Percentiles rank a stretch among this genome's conserved stretches.
Conservation (phyloP, 768 basidiomycete genomes). For the Panus rudis region DNA sequence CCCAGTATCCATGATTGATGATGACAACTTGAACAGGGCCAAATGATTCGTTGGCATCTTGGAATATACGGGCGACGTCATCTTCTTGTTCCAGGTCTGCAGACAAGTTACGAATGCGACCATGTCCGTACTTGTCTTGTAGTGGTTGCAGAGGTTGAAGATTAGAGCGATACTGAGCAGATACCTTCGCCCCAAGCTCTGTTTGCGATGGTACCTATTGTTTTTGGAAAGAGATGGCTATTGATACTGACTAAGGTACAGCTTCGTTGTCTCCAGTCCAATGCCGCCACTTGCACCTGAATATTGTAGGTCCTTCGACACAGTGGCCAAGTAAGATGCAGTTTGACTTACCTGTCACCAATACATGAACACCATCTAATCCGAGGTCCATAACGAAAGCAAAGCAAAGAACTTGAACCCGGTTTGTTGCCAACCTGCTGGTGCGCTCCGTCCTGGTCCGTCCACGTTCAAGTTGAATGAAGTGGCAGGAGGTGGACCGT, state of each 20-base stretch:
- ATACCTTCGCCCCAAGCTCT: slow-evolving; percentile 69
- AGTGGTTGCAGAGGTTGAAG: slow-evolving; percentile 35
- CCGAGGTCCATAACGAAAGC: slow-evolving; percentile 56
- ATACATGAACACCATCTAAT: slow-evolving; percentile 54
- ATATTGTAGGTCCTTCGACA: too few relatives aligned
- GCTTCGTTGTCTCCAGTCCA: slow-evolving; percentile 51
- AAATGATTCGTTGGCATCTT: slow-evolving; percentile 27
- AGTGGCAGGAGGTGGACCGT: too few relatives aligned
- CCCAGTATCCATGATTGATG: slow-evolving; percentile 57
- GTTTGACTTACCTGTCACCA: slow-evolving; percentile 51
- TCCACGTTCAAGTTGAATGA: too few relatives aligned
- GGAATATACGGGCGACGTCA: slow-evolving; percentile 46
- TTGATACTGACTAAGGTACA: slow-evolving; percentile 45
- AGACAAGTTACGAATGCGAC: slow-evolving; percentile 30
- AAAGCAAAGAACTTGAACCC: too few relatives aligned
- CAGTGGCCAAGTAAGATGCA: not conserved
- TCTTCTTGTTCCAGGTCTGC: slow-evolving; percentile 55
- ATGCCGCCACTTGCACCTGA: slow-evolving; percentile 73
- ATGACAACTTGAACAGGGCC: slow-evolving; percentile 50
- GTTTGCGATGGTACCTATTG: not conserved
- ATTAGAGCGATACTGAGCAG: slow-evolving; percentile 64
- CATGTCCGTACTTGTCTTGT: slow-evolving; percentile 27
- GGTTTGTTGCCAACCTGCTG: too few relatives aligned
- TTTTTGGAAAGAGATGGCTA: not conserved
- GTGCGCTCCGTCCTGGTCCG: too few relatives aligned